These are phyloP conservation scores for Fusarium metavorans DNA, from an alignment of 2,329 filamentous ascomycete species.

Conservation along the genomic window DNA sequence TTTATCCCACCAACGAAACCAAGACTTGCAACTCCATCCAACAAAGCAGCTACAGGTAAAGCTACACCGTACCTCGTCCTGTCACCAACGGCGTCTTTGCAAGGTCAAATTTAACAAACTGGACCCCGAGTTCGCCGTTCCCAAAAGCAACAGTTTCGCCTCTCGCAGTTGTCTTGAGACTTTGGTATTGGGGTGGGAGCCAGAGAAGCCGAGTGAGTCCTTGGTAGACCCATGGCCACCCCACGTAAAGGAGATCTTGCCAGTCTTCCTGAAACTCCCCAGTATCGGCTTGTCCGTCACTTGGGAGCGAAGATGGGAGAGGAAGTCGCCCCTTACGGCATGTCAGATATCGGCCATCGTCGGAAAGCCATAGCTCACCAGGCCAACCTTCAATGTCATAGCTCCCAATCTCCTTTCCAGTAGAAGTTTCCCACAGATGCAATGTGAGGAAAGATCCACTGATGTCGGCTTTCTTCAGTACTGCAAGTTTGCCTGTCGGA, in stretches of 20 bases:
- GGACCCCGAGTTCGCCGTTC: no score
- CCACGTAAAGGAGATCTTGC: not conserved
- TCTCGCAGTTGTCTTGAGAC: not conserved
- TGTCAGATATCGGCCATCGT: not conserved
- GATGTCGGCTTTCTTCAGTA: not conserved
- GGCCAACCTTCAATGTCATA: not conserved
- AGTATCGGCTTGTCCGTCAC: not conserved
- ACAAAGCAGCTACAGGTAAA: not conserved
- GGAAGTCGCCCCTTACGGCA: not conserved
- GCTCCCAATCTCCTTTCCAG: not conserved
- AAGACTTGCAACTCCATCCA: not conserved
- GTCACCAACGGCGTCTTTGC: not conserved
- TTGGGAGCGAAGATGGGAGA: not conserved
- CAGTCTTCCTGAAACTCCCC: not conserved
- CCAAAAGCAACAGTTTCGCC: not conserved
- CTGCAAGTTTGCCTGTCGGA: not conserved
- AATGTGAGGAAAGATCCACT: not conserved
- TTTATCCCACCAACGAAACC: not conserved
- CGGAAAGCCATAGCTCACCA: not conserved
- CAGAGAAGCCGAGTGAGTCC: not conserved
- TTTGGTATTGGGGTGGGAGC: not conserved
- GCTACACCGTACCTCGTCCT: not conserved
- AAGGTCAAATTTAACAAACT: not conserved
- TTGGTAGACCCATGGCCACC: not conserved
- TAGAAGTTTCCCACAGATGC: not conserved